These are phyloP conservation scores for Penicillium maclennaniae DNA, from an alignment of 495 filamentous ascomycete species.

Conservation along the genomic window DNA sequence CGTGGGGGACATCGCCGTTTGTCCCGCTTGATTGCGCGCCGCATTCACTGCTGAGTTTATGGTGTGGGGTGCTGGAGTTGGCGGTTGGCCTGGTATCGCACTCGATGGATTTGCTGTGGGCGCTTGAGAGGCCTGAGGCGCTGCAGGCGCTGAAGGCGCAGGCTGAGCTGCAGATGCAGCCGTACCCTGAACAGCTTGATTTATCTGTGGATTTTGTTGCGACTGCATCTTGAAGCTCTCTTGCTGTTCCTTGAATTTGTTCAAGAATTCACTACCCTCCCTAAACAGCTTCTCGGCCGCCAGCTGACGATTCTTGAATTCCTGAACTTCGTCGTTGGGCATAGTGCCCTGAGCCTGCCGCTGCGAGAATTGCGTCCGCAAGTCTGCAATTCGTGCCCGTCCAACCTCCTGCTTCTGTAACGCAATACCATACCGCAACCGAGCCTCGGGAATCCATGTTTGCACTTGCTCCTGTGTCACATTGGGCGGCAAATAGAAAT, in stretches of 20 bases:
- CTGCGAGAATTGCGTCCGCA: constrained; percentile 36
- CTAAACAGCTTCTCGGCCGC: constrained; percentile 44
- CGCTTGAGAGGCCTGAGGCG: constrained; percentile 11
- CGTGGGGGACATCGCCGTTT: constrained; percentile 38
- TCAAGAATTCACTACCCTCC: constrained; percentile 45
- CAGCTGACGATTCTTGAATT: constrained; percentile 40
- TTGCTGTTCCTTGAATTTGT: constrained; percentile 48
- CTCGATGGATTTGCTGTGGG: constrained; percentile 20
- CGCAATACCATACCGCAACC: constrained; percentile 47
- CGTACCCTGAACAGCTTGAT: constrained; percentile 20
- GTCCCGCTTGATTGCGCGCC: constrained; percentile 44
- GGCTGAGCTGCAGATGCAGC: constrained; percentile 10
- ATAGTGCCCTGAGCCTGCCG: constrained; percentile 39
- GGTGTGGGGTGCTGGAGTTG: constrained; percentile 47
- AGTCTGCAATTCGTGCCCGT: constrained; percentile 33
- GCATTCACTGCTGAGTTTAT: constrained; percentile 53
- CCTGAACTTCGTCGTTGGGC: constrained; percentile 40
- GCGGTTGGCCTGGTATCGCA: constrained; percentile 34
- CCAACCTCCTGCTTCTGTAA: constrained; percentile 51
- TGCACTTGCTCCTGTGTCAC: constrained; percentile 45
- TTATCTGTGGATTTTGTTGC: constrained; percentile 37
- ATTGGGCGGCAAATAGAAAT: constrained; percentile 46
- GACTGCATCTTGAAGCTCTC: constrained; percentile 41
- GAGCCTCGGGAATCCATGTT: constrained; percentile 50
- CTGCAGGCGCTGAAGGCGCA: constrained; percentile 13